phyloP scores from a whole-genome alignment of 345 rosid genomes.

The Populus nigra region DNA sequence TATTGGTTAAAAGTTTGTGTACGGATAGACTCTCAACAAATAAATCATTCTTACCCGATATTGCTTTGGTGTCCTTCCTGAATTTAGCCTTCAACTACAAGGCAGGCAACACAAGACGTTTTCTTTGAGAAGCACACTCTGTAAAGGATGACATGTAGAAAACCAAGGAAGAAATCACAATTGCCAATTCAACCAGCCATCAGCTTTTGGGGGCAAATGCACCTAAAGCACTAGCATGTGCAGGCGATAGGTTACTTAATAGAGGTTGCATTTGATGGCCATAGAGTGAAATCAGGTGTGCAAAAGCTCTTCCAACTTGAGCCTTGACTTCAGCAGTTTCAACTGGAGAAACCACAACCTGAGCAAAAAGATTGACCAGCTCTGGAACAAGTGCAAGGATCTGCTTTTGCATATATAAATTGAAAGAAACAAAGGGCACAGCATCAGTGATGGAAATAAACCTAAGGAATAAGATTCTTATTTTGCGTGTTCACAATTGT shows the following conservation, averaged over 20 bases:
- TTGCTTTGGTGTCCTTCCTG: neutral
- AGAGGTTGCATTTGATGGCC: conserved; percentile 90
- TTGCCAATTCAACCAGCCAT: conserved; percentile 12
- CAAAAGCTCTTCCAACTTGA: conserved; percentile 77
- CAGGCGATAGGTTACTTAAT: conserved; percentile 62
- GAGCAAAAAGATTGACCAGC: conserved; percentile 80
- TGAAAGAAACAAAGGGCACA: neutral
- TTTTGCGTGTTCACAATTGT: neutral
- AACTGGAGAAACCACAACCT: conserved; percentile 72
- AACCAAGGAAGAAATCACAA: neutral
- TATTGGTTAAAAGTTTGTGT: neutral
- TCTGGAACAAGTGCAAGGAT: conserved; percentile 77
- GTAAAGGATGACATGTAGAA: neutral
- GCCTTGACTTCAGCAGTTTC: conserved; percentile 87
- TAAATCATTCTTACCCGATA: conserved; percentile 14
- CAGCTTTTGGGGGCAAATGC: conserved; percentile 63
- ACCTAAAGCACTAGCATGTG: conserved; percentile 81
- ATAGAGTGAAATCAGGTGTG: conserved; percentile 70
- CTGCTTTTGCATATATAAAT: conserved; percentile 34
- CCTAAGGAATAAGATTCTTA: neutral
- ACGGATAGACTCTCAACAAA: neutral
- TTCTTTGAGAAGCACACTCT: conserved; percentile 5
- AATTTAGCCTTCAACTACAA: conserved; percentile 8
- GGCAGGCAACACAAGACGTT: conserved; percentile 1
- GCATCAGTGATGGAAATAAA: neutral